These are phyloP conservation scores for Talaromyces proteolyticus DNA, from an alignment of 495 filamentous ascomycete species.

Conservation along the genomic window DNA sequence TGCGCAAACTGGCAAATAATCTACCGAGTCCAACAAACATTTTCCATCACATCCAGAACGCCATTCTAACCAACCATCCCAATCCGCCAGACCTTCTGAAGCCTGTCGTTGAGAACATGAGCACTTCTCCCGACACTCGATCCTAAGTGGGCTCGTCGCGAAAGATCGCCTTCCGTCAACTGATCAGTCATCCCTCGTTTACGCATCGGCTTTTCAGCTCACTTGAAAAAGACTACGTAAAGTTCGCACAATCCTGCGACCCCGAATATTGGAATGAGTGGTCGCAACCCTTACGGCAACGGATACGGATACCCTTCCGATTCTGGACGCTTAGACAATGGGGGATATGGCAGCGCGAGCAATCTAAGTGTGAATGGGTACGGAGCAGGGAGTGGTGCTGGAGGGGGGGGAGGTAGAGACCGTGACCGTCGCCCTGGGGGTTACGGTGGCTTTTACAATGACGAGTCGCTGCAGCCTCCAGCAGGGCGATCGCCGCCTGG, in stretches of 20 bases:
- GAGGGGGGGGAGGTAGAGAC: constrained; percentile 19
- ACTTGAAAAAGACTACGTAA: not conserved
- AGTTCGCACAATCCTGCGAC: not conserved
- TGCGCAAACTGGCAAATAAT: no score
- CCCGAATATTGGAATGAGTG: constrained; percentile 34
- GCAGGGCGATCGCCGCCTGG: constrained; percentile 15
- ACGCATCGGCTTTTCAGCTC: no score
- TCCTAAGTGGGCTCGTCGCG: not conserved
- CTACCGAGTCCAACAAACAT: no score
- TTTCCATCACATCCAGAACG: no score
- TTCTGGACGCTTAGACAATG: constrained; percentile 16
- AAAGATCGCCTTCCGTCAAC: not conserved
- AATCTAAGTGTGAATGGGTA: constrained; percentile 20
- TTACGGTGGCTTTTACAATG: constrained; percentile 38
- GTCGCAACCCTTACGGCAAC: constrained; percentile 34
- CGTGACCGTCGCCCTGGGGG: constrained; percentile 31
- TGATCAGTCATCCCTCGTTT: no score
- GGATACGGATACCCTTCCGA: constrained; percentile 38
- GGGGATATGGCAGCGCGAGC: constrained; percentile 27
- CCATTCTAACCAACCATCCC: no score
- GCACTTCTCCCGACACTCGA: not conserved
- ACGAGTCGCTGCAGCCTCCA: constrained; percentile 24
- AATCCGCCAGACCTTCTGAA: not conserved
- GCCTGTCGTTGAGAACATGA: not conserved
- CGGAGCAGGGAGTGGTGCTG: constrained; percentile 25